A percentile compares a stretch with the other conserved stretches of the same genome.
These are phyloP conservation scores for Ogataea angusta DNA, from an alignment of 805 yeast genomes.

Conservation along the genomic window DNA sequence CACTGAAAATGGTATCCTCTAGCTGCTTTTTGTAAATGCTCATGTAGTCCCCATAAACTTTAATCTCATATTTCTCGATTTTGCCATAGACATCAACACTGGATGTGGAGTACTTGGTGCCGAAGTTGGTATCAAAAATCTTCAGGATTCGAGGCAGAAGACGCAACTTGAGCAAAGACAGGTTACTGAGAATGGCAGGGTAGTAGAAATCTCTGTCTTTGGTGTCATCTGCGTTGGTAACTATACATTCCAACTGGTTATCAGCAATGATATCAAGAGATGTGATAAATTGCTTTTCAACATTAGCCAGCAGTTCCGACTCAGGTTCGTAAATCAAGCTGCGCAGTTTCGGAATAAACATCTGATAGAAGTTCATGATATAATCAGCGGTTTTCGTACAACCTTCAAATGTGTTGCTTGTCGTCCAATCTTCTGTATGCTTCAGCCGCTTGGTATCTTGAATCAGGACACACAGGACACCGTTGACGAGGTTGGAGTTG, in stretches of 20 bases:
- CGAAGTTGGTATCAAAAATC: conserved; percentile 49
- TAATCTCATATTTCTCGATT: conserved; percentile 47
- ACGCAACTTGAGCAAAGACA: conserved; percentile 43
- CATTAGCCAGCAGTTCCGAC: conserved; percentile 19
- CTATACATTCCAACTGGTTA: conserved; percentile 40
- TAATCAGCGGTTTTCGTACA: conserved; percentile 38
- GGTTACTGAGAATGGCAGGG: conserved; percentile 47
- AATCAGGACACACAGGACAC: conserved; percentile 25
- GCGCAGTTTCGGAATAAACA: conserved; percentile 33
- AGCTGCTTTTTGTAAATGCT: conserved; percentile 44
- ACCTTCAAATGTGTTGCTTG: conserved; percentile 28
- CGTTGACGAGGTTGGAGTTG: conserved; percentile 26
- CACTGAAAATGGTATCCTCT: conserved; percentile 38
- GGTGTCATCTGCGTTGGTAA: conserved; percentile 32
- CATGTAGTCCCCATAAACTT: conserved; percentile 52
- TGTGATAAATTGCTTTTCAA: conserved; percentile 34
- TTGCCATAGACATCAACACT: conserved; percentile 43
- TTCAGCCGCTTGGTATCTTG: conserved; percentile 24
- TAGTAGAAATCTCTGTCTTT: conserved; percentile 23
- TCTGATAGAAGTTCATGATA: conserved; percentile 36
- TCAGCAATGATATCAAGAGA: conserved; percentile 40
- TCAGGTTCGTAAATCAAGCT: conserved; percentile 20
- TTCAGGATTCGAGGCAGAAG: conserved; percentile 49
- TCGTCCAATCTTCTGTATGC: conserved; percentile 39
- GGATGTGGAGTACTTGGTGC: conserved; percentile 40